Evolutionary conservation across 1,139 yeast genomes (phyloP).

Genomic region (Candida pseudoviswanathii): DNA sequence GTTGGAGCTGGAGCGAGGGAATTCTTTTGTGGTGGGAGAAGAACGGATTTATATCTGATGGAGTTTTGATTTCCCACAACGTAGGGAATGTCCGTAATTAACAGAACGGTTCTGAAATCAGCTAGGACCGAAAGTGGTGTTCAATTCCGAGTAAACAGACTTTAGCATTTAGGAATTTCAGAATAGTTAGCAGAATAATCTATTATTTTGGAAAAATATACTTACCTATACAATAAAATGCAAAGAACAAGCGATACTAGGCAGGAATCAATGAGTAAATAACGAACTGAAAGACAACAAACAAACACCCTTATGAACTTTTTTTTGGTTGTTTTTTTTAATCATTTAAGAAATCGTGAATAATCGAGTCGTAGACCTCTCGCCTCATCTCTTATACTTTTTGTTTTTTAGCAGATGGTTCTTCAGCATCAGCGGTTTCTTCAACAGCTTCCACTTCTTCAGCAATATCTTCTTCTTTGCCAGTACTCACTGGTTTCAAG

Average conservation of each 20-base stretch:
- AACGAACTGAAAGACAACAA: constrained; percentile 2
- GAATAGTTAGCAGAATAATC: neutral
- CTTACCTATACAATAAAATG: neutral
- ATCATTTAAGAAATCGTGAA: neutral
- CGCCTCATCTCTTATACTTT: constrained; percentile 17
- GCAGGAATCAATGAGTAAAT: neutral
- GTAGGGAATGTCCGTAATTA: no score
- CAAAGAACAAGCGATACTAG: neutral
- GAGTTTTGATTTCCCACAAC: no score
- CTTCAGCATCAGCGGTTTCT: constrained; percentile 19
- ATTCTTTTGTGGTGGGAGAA: neutral
- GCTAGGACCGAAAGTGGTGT: no score
- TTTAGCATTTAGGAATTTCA: no score
- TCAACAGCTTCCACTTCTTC: no score
- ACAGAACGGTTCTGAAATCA: no score
- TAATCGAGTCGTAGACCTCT: neutral
- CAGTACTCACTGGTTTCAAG: constrained; percentile 22
- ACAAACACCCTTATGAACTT: neutral
- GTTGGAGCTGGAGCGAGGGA: neutral
- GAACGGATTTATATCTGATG: neutral
- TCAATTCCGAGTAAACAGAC: no score
- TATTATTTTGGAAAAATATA: neutral
- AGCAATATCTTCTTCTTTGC: constrained; percentile 10
- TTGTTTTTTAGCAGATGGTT: constrained; percentile 41
- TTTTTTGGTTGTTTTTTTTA: neutral